These are phyloP conservation scores for Prunus fruticosa DNA, from an alignment of 306 rosid genomes.

Conservation along the genomic window DNA sequence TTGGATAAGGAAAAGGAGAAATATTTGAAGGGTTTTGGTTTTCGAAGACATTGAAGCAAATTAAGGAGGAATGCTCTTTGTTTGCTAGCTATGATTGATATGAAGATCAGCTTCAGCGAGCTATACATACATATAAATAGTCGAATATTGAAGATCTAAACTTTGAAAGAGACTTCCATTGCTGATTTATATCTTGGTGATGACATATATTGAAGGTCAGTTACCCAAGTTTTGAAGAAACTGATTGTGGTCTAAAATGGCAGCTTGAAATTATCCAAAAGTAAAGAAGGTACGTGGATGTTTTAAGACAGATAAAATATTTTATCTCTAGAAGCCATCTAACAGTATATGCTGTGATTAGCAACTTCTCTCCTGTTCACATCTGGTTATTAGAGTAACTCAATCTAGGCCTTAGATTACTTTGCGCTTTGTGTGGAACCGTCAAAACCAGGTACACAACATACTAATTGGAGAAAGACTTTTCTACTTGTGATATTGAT, in stretches of 20 bases:
- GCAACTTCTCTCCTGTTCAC: too few relatives aligned
- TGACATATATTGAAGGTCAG: too few relatives aligned
- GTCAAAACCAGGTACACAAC: too few relatives aligned
- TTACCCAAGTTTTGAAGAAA: not conserved
- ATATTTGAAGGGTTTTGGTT: constrained; percentile 12
- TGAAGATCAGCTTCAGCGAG: too few relatives aligned
- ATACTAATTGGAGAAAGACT: too few relatives aligned
- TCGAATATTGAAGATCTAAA: not conserved
- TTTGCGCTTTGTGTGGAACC: too few relatives aligned
- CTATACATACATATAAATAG: too few relatives aligned
- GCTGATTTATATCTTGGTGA: not conserved
- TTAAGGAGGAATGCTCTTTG: not conserved
- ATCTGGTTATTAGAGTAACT: too few relatives aligned
- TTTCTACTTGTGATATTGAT: too few relatives aligned
- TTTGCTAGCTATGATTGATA: too few relatives aligned
- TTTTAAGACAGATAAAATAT: not conserved
- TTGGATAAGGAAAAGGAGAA: constrained; percentile 24
- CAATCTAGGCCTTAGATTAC: too few relatives aligned
- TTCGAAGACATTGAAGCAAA: constrained; percentile 35
- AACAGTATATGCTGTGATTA: too few relatives aligned
- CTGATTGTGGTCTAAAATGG: not conserved
- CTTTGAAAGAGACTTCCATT: not conserved
- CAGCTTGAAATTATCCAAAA: not conserved
- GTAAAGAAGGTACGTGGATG: not conserved
- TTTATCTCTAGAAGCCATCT: not conserved